Evolutionary conservation across 139 green algal species (phyloP).

Genomic region (Coelastrella sp.): DNA sequence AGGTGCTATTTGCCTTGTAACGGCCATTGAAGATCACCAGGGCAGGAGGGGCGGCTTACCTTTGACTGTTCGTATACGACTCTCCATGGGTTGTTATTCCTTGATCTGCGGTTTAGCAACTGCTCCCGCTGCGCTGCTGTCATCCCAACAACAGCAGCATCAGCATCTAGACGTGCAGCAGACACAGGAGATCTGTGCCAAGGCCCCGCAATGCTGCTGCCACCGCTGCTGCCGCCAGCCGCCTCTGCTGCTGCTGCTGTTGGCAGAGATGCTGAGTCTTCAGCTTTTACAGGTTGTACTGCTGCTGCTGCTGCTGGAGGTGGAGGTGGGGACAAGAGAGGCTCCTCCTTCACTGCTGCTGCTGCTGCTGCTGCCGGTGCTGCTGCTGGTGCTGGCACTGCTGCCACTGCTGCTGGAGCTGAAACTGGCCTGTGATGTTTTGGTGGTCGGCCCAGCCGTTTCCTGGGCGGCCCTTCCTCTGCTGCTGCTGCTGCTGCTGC

Average conservation of each 20-base stretch:
- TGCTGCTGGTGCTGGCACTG: background rate
- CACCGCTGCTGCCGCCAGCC: no score
- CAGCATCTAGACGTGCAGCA: background rate
- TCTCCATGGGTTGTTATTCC: conserved; percentile 19
- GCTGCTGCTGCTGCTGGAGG: no score
- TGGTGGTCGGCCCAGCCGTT: background rate
- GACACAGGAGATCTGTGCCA: background rate
- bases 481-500: conserved; percentile 9
- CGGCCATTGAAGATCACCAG: no score
- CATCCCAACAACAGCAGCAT: conserved; percentile 10
- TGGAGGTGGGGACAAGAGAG: no score
- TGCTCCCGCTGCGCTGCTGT: no score
- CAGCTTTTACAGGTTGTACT: no score
- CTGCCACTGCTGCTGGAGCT: background rate
- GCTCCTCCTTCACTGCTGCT: background rate
- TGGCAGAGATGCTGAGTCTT: no score
- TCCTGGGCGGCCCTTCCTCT: background rate
- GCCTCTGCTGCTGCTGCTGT: no score
- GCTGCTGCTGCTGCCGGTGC: conserved; percentile 20
- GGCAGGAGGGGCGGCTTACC: no score
- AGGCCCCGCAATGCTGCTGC: background rate
- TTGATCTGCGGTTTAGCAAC: background rate
- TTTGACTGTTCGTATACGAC: no score
- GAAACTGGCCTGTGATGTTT: background rate
- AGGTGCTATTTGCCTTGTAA: no score